These are phyloP conservation scores for Rhodofomes roseus DNA, from an alignment of 1,284 basidiomycete species.

Conservation along the genomic window DNA sequence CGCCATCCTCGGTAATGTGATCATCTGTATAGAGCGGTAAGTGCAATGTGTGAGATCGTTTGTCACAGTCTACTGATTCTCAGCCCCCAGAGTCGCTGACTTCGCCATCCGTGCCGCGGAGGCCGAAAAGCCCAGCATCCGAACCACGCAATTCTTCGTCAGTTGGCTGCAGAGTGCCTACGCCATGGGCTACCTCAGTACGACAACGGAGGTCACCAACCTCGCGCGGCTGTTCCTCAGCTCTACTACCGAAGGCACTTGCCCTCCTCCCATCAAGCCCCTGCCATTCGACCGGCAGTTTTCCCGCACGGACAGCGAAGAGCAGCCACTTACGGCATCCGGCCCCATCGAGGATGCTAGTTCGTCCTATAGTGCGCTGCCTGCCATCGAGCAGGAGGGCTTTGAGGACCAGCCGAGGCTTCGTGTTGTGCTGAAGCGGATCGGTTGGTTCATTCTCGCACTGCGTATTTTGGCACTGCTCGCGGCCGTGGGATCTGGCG, in stretches of 20 bases:
- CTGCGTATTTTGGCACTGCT: conserved; percentile 19
- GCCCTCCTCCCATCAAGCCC: neutral
- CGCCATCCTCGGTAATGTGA: conserved; percentile 10
- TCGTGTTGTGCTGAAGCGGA: conserved; percentile 22
- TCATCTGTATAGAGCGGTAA: conserved; percentile 16
- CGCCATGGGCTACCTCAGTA: conserved; percentile 25
- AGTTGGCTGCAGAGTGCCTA: conserved; percentile 31
- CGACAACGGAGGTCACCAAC: conserved; percentile 21
- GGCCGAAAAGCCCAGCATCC: conserved; percentile 17
- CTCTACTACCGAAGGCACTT: conserved; percentile 19
- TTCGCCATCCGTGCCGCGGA: conserved; percentile 29
- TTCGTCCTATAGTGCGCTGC: neutral
- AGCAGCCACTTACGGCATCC: neutral
- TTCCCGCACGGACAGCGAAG: neutral
- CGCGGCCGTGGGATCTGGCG: conserved; percentile 26
- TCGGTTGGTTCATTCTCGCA: conserved; percentile 16
- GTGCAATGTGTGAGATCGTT: neutral
- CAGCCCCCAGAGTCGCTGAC: conserved; percentile 13
- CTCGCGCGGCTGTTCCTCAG: conserved; percentile 29
- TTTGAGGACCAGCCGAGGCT: neutral
- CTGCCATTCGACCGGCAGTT: neutral
- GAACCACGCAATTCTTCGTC: conserved; percentile 19
- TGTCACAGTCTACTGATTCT: neutral
- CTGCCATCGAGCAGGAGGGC: neutral
- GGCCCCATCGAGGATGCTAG: neutral